Conservation (phyloP, 139 green algal genomes). For the Volvox reticuliferus region DNA sequence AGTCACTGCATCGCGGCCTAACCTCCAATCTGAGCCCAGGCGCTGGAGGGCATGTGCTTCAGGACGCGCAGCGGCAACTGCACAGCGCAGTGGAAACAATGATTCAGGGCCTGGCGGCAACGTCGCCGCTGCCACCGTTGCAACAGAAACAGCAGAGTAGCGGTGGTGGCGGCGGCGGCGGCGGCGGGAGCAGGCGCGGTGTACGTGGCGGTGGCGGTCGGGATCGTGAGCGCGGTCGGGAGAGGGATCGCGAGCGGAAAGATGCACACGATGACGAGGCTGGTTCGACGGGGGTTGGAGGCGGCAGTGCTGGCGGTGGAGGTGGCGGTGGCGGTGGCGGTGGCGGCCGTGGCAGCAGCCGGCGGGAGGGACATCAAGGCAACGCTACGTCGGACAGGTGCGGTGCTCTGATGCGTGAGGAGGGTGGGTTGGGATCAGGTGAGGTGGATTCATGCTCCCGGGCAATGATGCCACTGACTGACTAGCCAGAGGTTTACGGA, state of each 20-base stretch:
- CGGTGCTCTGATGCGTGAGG: neutral
- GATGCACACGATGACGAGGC: neutral
- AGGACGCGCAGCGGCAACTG: slow-evolving; percentile 18
- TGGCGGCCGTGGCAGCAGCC: neutral
- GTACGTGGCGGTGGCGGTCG: neutral
- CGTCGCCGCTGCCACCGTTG: neutral
- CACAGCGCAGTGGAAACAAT: slow-evolving; percentile 7
- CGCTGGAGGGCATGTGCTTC: neutral
- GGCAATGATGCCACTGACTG: no score
- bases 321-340: neutral
- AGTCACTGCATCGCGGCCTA: slow-evolving; percentile 1
- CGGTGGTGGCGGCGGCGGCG: neutral
- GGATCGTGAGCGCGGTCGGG: neutral
- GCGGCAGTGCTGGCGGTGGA: neutral
- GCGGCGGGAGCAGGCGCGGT: neutral
- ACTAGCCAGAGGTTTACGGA: no score
- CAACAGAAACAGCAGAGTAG: neutral
- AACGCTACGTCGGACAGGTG: neutral
- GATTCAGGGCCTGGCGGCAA: neutral
- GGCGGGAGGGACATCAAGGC: neutral
- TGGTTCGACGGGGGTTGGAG: neutral
- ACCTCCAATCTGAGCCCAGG: neutral
- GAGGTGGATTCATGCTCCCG: no score
- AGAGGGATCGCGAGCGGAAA: neutral
- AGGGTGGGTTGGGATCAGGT: no score